These are phyloP conservation scores for Chytriomyces hyalinus DNA, from an alignment of 192 early-diverging fungal species.

Conservation along the genomic window DNA sequence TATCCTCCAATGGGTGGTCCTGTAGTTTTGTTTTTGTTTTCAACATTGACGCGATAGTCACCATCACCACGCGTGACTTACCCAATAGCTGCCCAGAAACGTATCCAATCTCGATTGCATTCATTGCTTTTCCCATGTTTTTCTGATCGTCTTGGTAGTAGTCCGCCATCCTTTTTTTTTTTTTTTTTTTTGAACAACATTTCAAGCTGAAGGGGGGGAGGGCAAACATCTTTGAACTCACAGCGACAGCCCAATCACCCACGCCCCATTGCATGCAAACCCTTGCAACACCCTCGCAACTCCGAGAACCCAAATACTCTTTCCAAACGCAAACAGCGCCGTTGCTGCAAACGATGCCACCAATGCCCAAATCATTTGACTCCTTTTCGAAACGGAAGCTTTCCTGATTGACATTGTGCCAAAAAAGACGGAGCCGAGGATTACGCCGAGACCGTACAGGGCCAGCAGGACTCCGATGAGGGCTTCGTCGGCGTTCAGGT, in stretches of 20 bases:
- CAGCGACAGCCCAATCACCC: not conserved
- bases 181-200: not conserved
- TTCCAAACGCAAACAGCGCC: not conserved
- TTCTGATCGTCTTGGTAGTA: not conserved
- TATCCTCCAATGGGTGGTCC: slow-evolving; percentile 43
- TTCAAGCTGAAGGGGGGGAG: not conserved
- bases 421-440: slow-evolving; percentile 10
- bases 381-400: not conserved
- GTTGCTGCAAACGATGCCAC: not conserved
- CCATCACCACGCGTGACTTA: not conserved
- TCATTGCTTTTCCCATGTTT: slow-evolving; percentile 5
- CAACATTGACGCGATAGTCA: not conserved
- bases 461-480: slow-evolving; percentile 17
- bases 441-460: slow-evolving; percentile 8
- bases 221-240: not conserved
- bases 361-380: not conserved
- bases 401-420: not conserved
- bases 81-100: not conserved
- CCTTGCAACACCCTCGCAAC: not conserved
- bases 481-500: not conserved
- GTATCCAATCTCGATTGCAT: not conserved
- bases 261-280: not conserved
- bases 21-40: not conserved
- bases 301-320: not conserved
- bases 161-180: not conserved